Percentiles rank a stretch among this genome's conserved stretches.
Evolutionary conservation across 345 rosid genomes (phyloP).

Genomic region (Trapa incisa): DNA sequence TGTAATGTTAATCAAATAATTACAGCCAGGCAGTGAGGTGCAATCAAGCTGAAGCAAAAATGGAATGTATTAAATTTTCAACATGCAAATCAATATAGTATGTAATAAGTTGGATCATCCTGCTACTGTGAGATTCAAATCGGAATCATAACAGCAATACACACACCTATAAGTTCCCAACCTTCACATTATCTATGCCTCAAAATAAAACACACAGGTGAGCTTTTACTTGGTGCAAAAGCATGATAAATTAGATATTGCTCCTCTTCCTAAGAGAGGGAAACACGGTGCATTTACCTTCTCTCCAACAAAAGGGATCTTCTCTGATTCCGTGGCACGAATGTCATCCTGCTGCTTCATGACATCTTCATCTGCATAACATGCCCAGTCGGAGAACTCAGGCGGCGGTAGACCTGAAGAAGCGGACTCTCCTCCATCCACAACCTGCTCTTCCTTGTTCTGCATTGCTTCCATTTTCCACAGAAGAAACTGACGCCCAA

Average conservation of each 20-base stretch:
- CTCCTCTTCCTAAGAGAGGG: neutral
- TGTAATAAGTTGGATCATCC: neutral
- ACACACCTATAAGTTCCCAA: neutral
- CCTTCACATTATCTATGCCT: neutral
- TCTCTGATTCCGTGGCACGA: constrained; percentile 41
- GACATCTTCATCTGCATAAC: constrained; percentile 33
- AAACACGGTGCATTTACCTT: constrained; percentile 32
- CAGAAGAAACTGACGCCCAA: neutral
- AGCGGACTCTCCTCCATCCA: constrained; percentile 24
- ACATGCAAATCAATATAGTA: neutral
- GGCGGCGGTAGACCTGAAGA: constrained; percentile 17
- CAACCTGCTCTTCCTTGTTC: constrained; percentile 31
- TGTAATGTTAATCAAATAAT: neutral
- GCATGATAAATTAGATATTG: too few relatives aligned
- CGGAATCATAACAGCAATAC: neutral
- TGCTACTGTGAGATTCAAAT: neutral
- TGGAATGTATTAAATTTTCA: neutral
- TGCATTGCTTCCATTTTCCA: constrained; percentile 26
- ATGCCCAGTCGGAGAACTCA: constrained; percentile 33
- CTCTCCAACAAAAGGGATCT: constrained; percentile 69
- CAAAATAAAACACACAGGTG: neutral
- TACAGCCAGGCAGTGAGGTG: neutral
- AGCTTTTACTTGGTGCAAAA: neutral
- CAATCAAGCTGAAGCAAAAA: neutral
- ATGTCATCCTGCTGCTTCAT: constrained; percentile 42